Evolutionary conservation across 2,329 filamentous ascomycete species (phyloP), one percentile per base, ranked within the genome.

Genomic region (Stagonosporopsis vannaccii): DNA sequence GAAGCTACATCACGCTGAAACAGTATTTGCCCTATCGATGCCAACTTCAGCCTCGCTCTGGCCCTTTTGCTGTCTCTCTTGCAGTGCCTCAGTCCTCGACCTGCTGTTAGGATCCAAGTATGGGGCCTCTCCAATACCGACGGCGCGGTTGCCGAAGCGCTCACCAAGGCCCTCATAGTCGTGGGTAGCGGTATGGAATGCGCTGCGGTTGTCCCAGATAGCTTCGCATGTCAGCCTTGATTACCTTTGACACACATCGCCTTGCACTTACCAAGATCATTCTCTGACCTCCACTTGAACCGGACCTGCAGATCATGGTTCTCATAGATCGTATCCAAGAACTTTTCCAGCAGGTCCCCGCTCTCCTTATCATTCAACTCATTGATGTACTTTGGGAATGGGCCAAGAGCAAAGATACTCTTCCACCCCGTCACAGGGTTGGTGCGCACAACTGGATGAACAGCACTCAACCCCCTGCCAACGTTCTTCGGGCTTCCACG

Each of bases 241-340:
- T 15, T 12, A 7, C 3, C 8, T 43, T 11, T 19, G 4, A 22
- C 6, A 13, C 8, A 6, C 20, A 17, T 30, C n/a, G 1, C 15
- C 15, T 19, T 30, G 4, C 8, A 51, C 60, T 25, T 41, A 61
- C 59, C 63, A 25, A 64, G 32, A 49, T 64, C 63, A 25, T 63
- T 65, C 41, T 55, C 41, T 11, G 40, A 56, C 22, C 30, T 60
- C 78, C 78, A 79, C 51, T 75, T 75, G 62, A 79, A 75, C 9
- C 78, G 61, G 0, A 75, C 77, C 15, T 78, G 61, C 30, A 72
- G 67, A 60, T 79, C 78, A 40, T 79, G 77, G 48, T 78, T 79
- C 8, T 72, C 66, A 2, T 75, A 77, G 4, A 66, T 59, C 5
- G 58, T 28, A 4, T 40, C 37, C 12, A 48, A 17, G 19, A 66